A percentile compares a stretch with the other conserved stretches of the same genome.
Evolutionary conservation across 495 filamentous ascomycete genomes (phyloP).

Genomic region (Aspergillus egyptiacus): DNA sequence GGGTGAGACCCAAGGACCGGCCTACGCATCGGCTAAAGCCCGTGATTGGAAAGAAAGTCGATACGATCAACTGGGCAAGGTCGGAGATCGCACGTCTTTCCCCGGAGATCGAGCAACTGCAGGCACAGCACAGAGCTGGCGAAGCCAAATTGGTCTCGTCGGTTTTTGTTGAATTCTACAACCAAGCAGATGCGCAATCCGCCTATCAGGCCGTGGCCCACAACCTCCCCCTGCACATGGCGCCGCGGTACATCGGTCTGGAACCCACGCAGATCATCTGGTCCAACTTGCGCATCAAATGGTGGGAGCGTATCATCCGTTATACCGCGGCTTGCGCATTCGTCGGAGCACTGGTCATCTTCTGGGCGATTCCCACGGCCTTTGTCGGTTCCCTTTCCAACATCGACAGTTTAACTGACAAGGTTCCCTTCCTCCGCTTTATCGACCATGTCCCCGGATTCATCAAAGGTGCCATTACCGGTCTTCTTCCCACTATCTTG

Average conservation of each 20-base stretch:
- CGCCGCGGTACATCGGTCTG: conserved; percentile 83
- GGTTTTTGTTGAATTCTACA: conserved; percentile 79
- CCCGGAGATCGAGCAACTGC: conserved; percentile 70
- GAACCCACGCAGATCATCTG: conserved; percentile 84
- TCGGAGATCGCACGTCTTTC: conserved; percentile 73
- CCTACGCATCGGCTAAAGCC: conserved; percentile 78
- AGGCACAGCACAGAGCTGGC: conserved; percentile 65
- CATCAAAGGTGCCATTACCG: conserved; percentile 77
- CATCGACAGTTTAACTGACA: conserved; percentile 59
- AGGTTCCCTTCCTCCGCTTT: conserved; percentile 62
- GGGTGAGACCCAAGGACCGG: conserved; percentile 72
- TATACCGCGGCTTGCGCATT: conserved; percentile 62
- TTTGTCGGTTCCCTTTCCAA: conserved; percentile 85
- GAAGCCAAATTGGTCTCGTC: conserved; percentile 55
- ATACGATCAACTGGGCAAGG: conserved; percentile 83
- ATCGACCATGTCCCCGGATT: conserved; percentile 62
- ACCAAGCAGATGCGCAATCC: conserved; percentile 74
- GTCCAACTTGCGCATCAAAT: conserved; percentile 77
- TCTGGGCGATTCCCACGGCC: conserved; percentile 87
- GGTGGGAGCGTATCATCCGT: conserved; percentile 79
- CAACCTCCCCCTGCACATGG: conserved; percentile 86
- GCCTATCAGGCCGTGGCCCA: conserved; percentile 80
- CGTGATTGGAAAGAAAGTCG: conserved; percentile 80
- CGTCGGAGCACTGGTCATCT: conserved; percentile 75
- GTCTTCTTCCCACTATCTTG: conserved; percentile 72